phyloP scores from a whole-genome alignment of 108 stramenopile genomes.

The Fragilaria crotonensis region DNA sequence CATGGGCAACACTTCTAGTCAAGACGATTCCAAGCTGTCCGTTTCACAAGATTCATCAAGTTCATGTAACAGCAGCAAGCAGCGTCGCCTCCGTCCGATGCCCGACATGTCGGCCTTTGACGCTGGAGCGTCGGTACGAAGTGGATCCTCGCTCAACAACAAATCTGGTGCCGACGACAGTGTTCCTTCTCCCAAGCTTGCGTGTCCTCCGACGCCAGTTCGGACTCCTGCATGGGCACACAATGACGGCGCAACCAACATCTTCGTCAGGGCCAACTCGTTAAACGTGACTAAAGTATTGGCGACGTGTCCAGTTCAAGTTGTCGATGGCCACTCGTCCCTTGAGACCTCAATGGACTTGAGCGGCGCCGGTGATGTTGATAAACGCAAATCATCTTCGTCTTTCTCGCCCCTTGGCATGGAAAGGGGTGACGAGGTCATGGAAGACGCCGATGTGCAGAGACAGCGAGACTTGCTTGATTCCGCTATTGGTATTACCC shows the following conservation, averaged over 20 bases:
- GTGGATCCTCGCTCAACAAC: conserved; percentile 14
- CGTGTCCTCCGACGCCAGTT: conserved; percentile 73
- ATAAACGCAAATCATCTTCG: neutral
- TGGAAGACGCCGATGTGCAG: neutral
- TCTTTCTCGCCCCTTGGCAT: neutral
- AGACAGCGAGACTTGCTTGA: conserved; percentile 5
- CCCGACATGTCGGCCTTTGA: conserved; percentile 79
- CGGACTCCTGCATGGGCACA: conserved; percentile 75
- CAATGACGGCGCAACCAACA: conserved; percentile 16
- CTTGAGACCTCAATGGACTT: conserved; percentile 52
- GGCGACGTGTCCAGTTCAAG: conserved; percentile 56
- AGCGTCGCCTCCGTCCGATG: conserved; percentile 56
- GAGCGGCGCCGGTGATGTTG: neutral
- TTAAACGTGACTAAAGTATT: conserved; percentile 63
- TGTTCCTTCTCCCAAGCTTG: conserved; percentile 12
- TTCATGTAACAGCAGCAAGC: conserved; percentile 16
- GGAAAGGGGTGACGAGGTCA: neutral
- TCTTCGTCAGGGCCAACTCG: conserved; percentile 35
- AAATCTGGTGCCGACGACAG: conserved; percentile 16
- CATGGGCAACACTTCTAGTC: conserved; percentile 6
- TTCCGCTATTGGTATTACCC: neutral
- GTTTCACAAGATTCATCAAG: neutral
- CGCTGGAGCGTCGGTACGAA: conserved; percentile 11
- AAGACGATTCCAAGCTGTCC: neutral
- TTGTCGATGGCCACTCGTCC: conserved; percentile 58